Conservation (phyloP, 306 rosid species). For the Potentilla sterilis region DNA sequence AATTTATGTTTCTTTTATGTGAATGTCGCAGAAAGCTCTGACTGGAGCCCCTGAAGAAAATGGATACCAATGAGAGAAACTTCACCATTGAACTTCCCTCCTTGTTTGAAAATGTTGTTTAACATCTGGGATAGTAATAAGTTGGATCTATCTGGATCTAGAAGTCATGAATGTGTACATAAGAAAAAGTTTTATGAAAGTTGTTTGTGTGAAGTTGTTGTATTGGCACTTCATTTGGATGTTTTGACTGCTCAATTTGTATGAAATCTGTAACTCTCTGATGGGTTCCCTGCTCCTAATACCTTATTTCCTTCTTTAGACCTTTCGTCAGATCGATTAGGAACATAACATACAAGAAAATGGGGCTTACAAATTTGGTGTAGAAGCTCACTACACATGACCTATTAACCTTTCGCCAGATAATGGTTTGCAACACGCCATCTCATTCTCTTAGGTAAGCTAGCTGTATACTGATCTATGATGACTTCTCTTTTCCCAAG, state of each 20-base stretch:
- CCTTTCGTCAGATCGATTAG: neutral
- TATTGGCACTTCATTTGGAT: neutral
- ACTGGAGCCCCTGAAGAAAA: slow-evolving; percentile 47
- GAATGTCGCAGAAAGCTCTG: slow-evolving; percentile 51
- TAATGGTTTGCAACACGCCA: too few species aligned
- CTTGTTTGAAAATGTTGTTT: neutral
- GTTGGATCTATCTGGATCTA: neutral
- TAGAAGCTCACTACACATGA: neutral
- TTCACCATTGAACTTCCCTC: neutral
- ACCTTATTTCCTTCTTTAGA: neutral
- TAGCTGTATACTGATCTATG: too few species aligned
- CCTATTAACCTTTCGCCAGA: too few species aligned
- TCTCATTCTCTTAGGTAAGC: too few species aligned
- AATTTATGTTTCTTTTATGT: slow-evolving; percentile 4
- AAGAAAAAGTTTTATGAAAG: neutral
- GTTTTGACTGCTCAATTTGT: neutral
- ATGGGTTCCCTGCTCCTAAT: neutral
- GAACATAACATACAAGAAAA: neutral
- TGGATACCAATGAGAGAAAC: slow-evolving; percentile 39
- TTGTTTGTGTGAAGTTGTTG: neutral
- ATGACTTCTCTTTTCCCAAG: too few species aligned
- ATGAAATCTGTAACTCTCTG: neutral
- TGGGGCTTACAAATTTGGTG: neutral
- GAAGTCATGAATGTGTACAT: neutral
- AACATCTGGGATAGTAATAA: neutral